phyloP scores from a whole-genome alignment of 2,329 filamentous ascomycete genomes.

The Trichoderma arundinaceum region DNA sequence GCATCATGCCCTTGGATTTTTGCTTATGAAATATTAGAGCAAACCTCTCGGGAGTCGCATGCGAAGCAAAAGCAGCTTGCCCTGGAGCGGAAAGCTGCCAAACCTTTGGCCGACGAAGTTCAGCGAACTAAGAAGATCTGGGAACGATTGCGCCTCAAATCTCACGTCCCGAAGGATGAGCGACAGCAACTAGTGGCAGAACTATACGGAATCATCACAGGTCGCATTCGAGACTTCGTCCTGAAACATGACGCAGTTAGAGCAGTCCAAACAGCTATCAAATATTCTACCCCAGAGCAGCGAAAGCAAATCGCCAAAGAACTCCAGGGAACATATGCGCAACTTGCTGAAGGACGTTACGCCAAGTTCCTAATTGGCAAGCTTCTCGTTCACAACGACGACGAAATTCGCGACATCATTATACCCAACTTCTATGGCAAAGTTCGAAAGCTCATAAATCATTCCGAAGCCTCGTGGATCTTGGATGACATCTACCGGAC shows the following conservation, averaged over 20 bases:
- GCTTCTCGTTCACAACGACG: slow-evolving; percentile 88
- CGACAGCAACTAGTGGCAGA: slow-evolving; percentile 85
- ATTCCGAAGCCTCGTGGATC: slow-evolving; percentile 96
- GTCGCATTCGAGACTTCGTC: slow-evolving; percentile 90
- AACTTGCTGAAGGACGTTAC: slow-evolving; percentile 91
- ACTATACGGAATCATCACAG: slow-evolving; percentile 89
- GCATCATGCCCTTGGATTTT: not conserved
- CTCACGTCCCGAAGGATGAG: slow-evolving; percentile 88
- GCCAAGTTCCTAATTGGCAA: slow-evolving; percentile 98
- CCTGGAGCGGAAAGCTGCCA: slow-evolving; percentile 87
- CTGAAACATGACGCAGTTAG: slow-evolving; percentile 99
- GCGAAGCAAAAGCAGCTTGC: slow-evolving; percentile 89
- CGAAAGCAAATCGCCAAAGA: slow-evolving; percentile 85
- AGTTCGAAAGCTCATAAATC: slow-evolving; percentile 91
- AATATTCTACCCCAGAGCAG: slow-evolving; percentile 87
- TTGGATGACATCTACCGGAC: slow-evolving; percentile 94
- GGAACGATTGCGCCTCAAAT: slow-evolving; percentile 92
- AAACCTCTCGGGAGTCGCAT: slow-evolving; percentile 84
- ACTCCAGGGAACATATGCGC: slow-evolving; percentile 80
- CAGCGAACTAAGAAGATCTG: slow-evolving; percentile 93
- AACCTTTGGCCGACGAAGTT: slow-evolving; percentile 90
- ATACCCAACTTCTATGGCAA: slow-evolving; percentile 95
- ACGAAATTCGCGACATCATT: slow-evolving; percentile 84
- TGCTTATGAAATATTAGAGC: slow-evolving; percentile 34
- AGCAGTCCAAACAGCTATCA: slow-evolving; percentile 94